A percentile compares a stretch with the other conserved stretches of the same genome.
Conservation (phyloP, 768 basidiomycete genomes). For the Kondoa subrosea region DNA sequence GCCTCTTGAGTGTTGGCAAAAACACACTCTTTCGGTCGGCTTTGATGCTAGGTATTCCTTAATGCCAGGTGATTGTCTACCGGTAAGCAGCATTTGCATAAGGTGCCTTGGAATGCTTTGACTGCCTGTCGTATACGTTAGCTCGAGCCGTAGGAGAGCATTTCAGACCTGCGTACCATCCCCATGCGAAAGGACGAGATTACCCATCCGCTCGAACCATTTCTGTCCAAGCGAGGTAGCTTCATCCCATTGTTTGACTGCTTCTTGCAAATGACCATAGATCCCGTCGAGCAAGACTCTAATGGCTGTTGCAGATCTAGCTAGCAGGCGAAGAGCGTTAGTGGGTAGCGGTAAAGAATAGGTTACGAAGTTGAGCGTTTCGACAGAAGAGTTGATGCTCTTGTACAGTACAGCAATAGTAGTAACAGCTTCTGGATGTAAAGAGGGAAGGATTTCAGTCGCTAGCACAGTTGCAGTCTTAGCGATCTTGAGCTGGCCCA, state of each 20-base stretch:
- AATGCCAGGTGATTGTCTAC: conserved; percentile 16
- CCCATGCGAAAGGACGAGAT: background rate
- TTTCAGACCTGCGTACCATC: no score
- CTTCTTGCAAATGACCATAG: conserved; percentile 14
- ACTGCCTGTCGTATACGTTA: no score
- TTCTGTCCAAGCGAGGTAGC: background rate
- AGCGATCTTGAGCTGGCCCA: background rate
- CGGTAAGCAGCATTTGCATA: conserved; percentile 22
- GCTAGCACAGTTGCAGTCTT: background rate
- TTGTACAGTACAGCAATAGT: background rate
- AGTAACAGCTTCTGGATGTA: background rate
- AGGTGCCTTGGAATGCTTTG: conserved; percentile 14
- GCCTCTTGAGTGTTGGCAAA: background rate
- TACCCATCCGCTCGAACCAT: no score
- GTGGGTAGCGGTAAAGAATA: conserved; percentile 6
- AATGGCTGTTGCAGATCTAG: conserved; percentile 12
- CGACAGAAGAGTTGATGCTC: background rate
- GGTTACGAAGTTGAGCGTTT: background rate
- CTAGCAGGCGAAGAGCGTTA: conserved; percentile 5
- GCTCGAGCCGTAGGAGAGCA: no score
- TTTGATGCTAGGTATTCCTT: conserved; percentile 26
- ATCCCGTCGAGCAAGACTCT: conserved; percentile 12
- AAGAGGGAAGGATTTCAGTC: background rate
- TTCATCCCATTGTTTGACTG: background rate
- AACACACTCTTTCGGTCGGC: conserved; percentile 23